Evolutionary conservation across 2,329 filamentous ascomycete species (phyloP), one percentile per base, ranked within the genome.

Genomic region (Helicocarpus griseus): DNA sequence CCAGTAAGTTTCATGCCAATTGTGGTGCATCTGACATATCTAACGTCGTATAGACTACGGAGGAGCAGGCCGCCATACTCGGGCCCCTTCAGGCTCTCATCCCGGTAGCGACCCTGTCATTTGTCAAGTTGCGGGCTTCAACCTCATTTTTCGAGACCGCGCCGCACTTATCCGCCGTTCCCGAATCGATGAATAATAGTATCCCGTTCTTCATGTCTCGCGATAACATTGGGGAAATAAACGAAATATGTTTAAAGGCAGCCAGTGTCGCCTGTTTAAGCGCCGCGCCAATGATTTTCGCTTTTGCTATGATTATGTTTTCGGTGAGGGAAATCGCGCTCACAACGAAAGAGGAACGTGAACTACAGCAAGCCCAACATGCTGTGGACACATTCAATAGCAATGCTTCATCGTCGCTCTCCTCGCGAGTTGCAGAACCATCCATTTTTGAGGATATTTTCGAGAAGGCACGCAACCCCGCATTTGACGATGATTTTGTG

Each of bases 301-400:
- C 86, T 2, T 97, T 90, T 90, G 82, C 84, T 3, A 73, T 91
- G 45, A 79, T 95, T 24, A 74, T 90, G 8, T 80, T 86, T 60
- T 77, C 79, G 24, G 81, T 93, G 71, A 80, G 81, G 57, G 71
- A 80, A 39, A 79, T 79, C 11, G 85, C 82, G 57, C 75, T 80
- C 52, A 75, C 74, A 48, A 75, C 83, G 43, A 80, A 79, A 36
- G 82, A 86, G 62, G 61, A 58, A n/a, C 65, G 71, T 50, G 70
- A 75, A 53, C 55, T 69, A 48, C 67, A 69, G 41, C 69, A 73
- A 50, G 68, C 68, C 8, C 63, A 71, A 29, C 69, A 59, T 54
- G 69, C 69, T 39, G 63, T 69, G 24, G 66, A 73, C 48, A 67
- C 65, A 2, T 68, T 69, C 44, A 63, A 70, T 44, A 65, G 65